Base-by-base conservation (phyloP, 2,329 filamentous ascomycete genomes). In the Exophiala xenobiotica region DNA sequence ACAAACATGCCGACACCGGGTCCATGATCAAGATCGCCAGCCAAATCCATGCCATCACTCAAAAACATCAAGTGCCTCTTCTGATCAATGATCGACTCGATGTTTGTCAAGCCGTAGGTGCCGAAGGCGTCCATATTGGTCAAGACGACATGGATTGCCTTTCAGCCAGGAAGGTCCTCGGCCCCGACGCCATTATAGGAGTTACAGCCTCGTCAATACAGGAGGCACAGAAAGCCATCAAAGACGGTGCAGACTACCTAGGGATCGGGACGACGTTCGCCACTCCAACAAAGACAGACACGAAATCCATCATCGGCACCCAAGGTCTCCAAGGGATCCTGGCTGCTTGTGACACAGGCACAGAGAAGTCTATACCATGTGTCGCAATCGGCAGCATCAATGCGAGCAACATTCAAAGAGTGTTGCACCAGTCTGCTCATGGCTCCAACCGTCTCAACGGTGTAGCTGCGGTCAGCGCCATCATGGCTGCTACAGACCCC, bases 11-110 rank as follows among this genome's bases (percentile, higher is more conserved):
- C 65, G 86, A 91, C 62, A 93, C 87, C 1, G 82, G 78, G 16
- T 76, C 75, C 8, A 79, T 93, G 56, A 80, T 96, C 41, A 72
- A 78, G n/a, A 87, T 79, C 35, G 91, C 86, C 12, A 79, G 78
- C 61, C 78, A 74, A 59, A 78, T 97, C 44, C 90, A 95, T 67
- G 68, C 73, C 29, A 73, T 93, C 56, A 92, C 90, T 16, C 75
- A 75, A 58, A 74, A 75, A 40, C 77, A 87, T 65, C 76, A 77
- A 12, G 82, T 96, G 2, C 92, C 92, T 23, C 78, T 97, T 51
- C 75, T 97, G 48, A 90, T 97, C 74, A 97, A 97, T 67, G 93
- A 97, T 68, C 83, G 91, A 9, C 81, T 96, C 4, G 91, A 96
- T 67, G 88, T 97, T 20, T 91, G 90, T 6, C 78, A 90, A 14